Percentiles rank a stretch among this genome's conserved stretches.
Evolutionary conservation across 345 rosid genomes (phyloP).

Genomic region (Diplotaxis tenuifolia): DNA sequence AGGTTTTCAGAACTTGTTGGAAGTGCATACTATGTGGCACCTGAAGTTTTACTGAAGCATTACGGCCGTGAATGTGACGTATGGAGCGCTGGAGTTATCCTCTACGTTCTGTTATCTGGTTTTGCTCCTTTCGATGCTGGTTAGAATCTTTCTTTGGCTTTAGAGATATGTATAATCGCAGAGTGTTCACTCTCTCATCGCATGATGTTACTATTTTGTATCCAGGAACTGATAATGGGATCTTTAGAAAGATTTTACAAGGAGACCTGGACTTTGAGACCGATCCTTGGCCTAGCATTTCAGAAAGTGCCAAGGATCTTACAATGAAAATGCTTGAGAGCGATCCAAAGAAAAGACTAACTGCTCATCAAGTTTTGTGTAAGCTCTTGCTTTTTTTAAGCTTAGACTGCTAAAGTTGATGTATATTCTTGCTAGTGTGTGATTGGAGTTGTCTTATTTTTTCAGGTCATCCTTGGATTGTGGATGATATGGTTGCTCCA

Average conservation of each 20-base stretch:
- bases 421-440: background rate
- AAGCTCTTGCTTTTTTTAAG: constrained; percentile 28
- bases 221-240: constrained; percentile 68
- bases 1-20: constrained; percentile 65
- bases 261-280: constrained; percentile 61
- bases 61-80: constrained; percentile 72
- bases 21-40: constrained; percentile 81
- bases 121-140: constrained; percentile 92
- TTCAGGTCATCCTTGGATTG: constrained; percentile 78
- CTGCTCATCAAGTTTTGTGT: constrained; percentile 80
- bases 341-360: constrained; percentile 55
- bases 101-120: constrained; percentile 68
- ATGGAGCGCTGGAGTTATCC: constrained; percentile 83
- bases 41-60: constrained; percentile 66
- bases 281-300: constrained; percentile 75
- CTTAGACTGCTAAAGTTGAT: background rate
- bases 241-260: constrained; percentile 64
- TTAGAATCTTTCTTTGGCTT: constrained; percentile 14
- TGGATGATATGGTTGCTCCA: constrained; percentile 75
- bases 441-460: constrained; percentile 5
- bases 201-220: constrained; percentile 17
- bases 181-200: background rate
- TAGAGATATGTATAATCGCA: background rate
- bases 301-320: constrained; percentile 75
- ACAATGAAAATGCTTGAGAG: constrained; percentile 63